Evolutionary conservation across 2,329 filamentous ascomycete genomes (phyloP).

Genomic region (Scleromitrula shiraiana): DNA sequence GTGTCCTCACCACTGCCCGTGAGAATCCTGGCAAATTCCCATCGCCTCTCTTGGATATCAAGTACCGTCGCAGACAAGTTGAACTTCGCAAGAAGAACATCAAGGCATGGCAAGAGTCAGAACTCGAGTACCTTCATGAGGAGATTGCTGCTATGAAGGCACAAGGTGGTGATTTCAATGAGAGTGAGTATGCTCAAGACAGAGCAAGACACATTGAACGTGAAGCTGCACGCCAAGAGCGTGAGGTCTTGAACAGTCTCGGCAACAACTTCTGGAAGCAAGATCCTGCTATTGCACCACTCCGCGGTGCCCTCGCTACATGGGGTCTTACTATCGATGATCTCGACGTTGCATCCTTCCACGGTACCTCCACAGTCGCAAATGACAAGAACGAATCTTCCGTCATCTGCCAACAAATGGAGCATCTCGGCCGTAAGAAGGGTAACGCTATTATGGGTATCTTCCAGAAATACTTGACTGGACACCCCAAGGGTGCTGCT

Average conservation of each 20-base stretch:
- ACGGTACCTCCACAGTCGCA: constrained; percentile 95
- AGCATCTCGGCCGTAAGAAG: constrained; percentile 89
- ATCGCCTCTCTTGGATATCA: constrained; percentile 92
- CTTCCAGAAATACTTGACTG: constrained; percentile 99
- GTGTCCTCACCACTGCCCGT: constrained; percentile 90
- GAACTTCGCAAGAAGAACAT: constrained; percentile 91
- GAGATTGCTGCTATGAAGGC: constrained; percentile 88
- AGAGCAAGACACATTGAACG: constrained; percentile 79
- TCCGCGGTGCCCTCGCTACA: constrained; percentile 90
- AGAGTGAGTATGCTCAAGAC: constrained; percentile 78
- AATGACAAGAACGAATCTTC: constrained; percentile 99
- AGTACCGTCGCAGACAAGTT: constrained; percentile 92
- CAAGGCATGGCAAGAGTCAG: constrained; percentile 92
- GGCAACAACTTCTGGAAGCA: constrained; percentile 99
- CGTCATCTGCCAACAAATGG: constrained; percentile 92
- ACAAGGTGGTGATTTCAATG: constrained; percentile 66
- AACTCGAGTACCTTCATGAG: constrained; percentile 86
- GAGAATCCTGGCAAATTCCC: constrained; percentile 89
- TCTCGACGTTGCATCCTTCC: constrained; percentile 91
- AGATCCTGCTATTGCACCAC: constrained; percentile 84
- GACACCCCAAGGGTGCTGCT: constrained; percentile 97
- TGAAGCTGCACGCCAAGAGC: constrained; percentile 83
- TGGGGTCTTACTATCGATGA: constrained; percentile 98
- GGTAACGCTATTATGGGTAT: constrained; percentile 93
- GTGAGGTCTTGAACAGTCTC: constrained; percentile 83